phyloP scores from a whole-genome alignment of 2,329 filamentous ascomycete genomes.

The Trichophyton simii region DNA sequence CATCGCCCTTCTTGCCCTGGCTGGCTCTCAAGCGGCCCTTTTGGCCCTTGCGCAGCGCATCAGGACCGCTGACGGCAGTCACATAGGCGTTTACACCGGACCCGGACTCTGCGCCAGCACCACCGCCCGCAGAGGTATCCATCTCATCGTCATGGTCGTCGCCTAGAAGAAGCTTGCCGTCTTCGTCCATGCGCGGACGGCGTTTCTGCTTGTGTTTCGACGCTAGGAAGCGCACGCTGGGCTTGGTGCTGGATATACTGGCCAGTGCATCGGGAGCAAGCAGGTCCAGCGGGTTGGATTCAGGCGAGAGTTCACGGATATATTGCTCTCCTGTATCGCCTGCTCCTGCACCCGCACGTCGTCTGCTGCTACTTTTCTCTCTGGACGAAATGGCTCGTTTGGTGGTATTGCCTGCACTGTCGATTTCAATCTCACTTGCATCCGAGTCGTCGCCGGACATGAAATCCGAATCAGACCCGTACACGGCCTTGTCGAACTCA shows the following conservation, averaged over 20 bases:
- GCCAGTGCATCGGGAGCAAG: slow-evolving; percentile 79
- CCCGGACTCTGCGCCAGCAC: slow-evolving; percentile 13
- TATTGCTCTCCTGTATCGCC: slow-evolving; percentile 38
- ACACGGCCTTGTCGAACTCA: slow-evolving; percentile 92
- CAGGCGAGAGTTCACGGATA: slow-evolving; percentile 68
- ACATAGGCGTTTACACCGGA: slow-evolving; percentile 46
- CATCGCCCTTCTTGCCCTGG: slow-evolving; percentile 28
- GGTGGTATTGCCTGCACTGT: slow-evolving; percentile 24
- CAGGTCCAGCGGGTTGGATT: slow-evolving; percentile 88
- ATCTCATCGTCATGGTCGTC: slow-evolving; percentile 25
- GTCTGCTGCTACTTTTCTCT: neutral
- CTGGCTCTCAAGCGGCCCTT: slow-evolving; percentile 50
- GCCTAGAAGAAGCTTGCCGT: slow-evolving; percentile 35
- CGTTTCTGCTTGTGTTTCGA: slow-evolving; percentile 28
- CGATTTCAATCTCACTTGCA: slow-evolving; percentile 32
- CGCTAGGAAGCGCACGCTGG: slow-evolving; percentile 38
- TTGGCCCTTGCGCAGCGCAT: slow-evolving; percentile 46
- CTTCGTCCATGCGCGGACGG: slow-evolving; percentile 31
- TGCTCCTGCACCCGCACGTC: neutral
- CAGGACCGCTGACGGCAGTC: slow-evolving; percentile 47
- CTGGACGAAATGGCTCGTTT: slow-evolving; percentile 5
- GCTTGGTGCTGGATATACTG: slow-evolving; percentile 86
- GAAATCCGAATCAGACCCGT: slow-evolving; percentile 56
- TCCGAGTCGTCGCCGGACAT: slow-evolving; percentile 54
- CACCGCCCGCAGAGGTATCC: slow-evolving; percentile 36